Conservation (phyloP, 2,329 filamentous ascomycete species). For the Myriangium duriaei region DNA sequence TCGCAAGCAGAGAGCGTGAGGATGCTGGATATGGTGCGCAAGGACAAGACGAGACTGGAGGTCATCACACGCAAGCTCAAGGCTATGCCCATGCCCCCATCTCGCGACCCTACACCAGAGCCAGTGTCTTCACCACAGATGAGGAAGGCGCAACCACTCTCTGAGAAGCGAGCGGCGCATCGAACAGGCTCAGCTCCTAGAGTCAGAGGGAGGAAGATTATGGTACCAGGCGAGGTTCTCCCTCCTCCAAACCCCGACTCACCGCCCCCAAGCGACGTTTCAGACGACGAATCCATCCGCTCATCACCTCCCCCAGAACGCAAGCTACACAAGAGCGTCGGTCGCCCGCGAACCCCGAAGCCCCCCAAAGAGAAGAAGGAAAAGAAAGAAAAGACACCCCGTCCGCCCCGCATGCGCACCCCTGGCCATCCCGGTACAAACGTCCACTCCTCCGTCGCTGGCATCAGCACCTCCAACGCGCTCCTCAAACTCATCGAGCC, state of each 20-base stretch:
- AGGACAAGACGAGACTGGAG: slow-evolving; percentile 39
- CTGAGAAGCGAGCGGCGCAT: slow-evolving; percentile 12
- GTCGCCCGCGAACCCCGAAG: slow-evolving; percentile 22
- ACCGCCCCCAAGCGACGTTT: slow-evolving; percentile 14
- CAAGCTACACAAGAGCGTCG: slow-evolving; percentile 17
- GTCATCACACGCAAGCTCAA: slow-evolving; percentile 51
- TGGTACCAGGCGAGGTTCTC: slow-evolving; percentile 32
- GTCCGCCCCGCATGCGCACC: slow-evolving; percentile 27
- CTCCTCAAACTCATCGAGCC: slow-evolving; percentile 47
- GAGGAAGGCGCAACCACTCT: slow-evolving; percentile 11
- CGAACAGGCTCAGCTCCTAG: slow-evolving; percentile 11
- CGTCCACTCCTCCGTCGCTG: slow-evolving; percentile 40
- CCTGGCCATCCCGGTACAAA: slow-evolving; percentile 39
- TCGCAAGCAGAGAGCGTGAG: slow-evolving; percentile 22
- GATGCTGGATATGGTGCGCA: slow-evolving; percentile 22
- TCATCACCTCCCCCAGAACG: slow-evolving; percentile 17
- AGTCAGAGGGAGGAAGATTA: slow-evolving; percentile 22
- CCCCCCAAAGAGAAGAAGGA: slow-evolving; percentile 22
- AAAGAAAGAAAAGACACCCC: slow-evolving; percentile 32
- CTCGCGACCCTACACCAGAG: slow-evolving; percentile 44
- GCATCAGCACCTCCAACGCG: slow-evolving; percentile 50
- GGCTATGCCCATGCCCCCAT: slow-evolving; percentile 47
- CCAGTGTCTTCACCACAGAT: slow-evolving; percentile 22
- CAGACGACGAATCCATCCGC: slow-evolving; percentile 27
- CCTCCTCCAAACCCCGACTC: slow-evolving; percentile 32